Conservation (phyloP, 352 stramenopile genomes). For the Pythium myriotylum region DNA sequence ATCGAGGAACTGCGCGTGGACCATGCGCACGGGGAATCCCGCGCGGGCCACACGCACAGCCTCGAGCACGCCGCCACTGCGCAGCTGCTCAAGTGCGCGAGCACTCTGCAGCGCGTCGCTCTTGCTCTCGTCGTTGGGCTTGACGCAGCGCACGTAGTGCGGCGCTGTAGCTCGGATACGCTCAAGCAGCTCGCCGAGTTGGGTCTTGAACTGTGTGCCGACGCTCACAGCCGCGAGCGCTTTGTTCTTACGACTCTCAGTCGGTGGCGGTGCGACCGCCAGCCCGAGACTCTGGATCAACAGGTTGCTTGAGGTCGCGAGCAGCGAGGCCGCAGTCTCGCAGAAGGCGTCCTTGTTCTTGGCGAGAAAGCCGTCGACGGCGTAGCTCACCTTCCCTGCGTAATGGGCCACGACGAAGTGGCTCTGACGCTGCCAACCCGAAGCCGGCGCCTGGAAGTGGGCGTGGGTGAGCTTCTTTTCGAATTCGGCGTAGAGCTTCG, state of each 20-base stretch:
- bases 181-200: conserved; percentile 93
- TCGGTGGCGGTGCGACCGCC: conserved; percentile 4
- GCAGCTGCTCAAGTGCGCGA: conserved; percentile 84
- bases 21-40: conserved; percentile 84
- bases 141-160: conserved; percentile 99
- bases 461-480: conserved; percentile 56
- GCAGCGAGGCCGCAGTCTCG: conserved; percentile 59
- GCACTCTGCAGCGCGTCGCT: conserved; percentile 72
- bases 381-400: conserved; percentile 82
- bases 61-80: conserved; percentile 86
- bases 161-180: conserved; percentile 94
- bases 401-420: conserved; percentile 90
- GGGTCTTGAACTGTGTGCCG: conserved; percentile 93
- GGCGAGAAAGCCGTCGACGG: conserved; percentile 76
- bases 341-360: conserved; percentile 93
- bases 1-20: conserved; percentile 76
- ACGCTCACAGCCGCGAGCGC: conserved; percentile 71
- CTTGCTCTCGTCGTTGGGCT: conserved; percentile 94
- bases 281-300: conserved; percentile 60
- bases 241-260: conserved; percentile 11
- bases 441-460: conserved; percentile 50
- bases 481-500: conserved; percentile 81
- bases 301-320: conserved; percentile 57
- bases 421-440: conserved; percentile 50
- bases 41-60: conserved; percentile 83